phyloP scores from a whole-genome alignment of 2,329 filamentous ascomycete species.

The Huntiella abstrusa region DNA sequence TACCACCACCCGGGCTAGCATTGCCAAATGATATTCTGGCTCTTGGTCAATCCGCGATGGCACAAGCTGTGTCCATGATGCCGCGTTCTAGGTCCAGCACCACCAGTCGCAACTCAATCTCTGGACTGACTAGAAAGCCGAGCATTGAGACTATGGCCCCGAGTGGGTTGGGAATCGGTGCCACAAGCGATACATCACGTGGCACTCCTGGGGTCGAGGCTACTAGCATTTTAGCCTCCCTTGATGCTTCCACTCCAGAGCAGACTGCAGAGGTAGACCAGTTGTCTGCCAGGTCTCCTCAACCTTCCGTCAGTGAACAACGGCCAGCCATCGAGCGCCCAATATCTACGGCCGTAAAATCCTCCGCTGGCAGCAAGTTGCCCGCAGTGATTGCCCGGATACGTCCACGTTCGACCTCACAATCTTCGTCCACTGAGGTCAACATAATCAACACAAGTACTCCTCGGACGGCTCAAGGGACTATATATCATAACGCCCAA shows the following conservation, averaged over 20 bases:
- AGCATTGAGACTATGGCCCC: background rate
- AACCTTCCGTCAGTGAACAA: slow-evolving; percentile 15
- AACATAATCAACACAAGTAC: slow-evolving; percentile 37
- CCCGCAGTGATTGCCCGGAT: slow-evolving; percentile 34
- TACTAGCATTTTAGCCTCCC: background rate
- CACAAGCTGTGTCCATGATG: slow-evolving; percentile 5
- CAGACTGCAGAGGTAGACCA: background rate
- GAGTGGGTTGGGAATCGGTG: background rate
- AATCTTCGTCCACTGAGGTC: slow-evolving; percentile 40
- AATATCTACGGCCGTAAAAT: slow-evolving; percentile 19
- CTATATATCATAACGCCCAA: slow-evolving; percentile 34
- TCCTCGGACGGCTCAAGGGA: slow-evolving; percentile 38
- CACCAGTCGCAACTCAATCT: slow-evolving; percentile 6
- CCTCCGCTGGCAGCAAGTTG: slow-evolving; percentile 16
- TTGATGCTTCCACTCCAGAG: background rate
- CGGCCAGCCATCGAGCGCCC: background rate
- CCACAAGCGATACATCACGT: background rate
- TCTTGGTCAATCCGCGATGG: slow-evolving; percentile 3
- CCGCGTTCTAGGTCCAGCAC: slow-evolving; percentile 8
- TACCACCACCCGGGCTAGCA: slow-evolving; percentile 16
- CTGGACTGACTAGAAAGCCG: background rate
- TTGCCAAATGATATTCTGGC: slow-evolving; percentile 18
- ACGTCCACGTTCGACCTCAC: slow-evolving; percentile 27
- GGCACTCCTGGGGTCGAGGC: slow-evolving; percentile 1
- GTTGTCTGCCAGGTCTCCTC: slow-evolving; percentile 20